These are phyloP conservation scores for Puccinia hordei DNA, from an alignment of 1,284 basidiomycete species.

Conservation along the genomic window DNA sequence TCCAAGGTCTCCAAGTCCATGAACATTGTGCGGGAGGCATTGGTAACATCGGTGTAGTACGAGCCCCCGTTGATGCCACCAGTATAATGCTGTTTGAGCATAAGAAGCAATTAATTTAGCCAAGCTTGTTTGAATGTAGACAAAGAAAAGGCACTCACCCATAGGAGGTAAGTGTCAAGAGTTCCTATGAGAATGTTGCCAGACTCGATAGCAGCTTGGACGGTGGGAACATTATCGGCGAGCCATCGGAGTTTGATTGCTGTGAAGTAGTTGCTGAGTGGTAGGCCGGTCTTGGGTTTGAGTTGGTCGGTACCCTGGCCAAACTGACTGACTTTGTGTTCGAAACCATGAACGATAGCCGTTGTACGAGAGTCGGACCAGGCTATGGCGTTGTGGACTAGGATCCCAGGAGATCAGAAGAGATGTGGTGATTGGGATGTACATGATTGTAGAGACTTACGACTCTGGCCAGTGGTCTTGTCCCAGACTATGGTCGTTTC, in stretches of 20 bases:
- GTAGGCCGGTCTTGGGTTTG: constrained; percentile 71
- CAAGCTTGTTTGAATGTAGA: neutral
- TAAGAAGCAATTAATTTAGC: neutral
- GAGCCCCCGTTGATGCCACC: constrained; percentile 67
- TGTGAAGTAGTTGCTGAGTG: constrained; percentile 62
- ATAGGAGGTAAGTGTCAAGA: constrained; percentile 92
- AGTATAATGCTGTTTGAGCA: constrained; percentile 70
- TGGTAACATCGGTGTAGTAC: constrained; percentile 94
- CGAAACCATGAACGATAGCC: constrained; percentile 70
- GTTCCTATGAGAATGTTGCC: constrained; percentile 89
- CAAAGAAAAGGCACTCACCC: constrained; percentile 64
- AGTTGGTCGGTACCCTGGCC: constrained; percentile 71
- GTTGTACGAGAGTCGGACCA: constrained; percentile 95
- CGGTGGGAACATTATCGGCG: constrained; percentile 82
- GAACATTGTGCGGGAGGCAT: constrained; percentile 92
- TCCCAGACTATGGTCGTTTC: constrained; percentile 97
- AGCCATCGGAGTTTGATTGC: constrained; percentile 93
- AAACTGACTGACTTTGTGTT: constrained; percentile 6
- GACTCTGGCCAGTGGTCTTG: constrained; percentile 67
- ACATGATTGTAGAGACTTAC: constrained; percentile 69
- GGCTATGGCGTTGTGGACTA: constrained; percentile 71
- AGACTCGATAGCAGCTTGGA: constrained; percentile 75
- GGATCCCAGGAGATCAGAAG: no score
- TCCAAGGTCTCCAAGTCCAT: constrained; percentile 78
- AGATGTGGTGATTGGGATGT: no score